Evolutionary conservation across 129 eudicot species (phyloP).

Genomic region (Flaveria robusta): DNA sequence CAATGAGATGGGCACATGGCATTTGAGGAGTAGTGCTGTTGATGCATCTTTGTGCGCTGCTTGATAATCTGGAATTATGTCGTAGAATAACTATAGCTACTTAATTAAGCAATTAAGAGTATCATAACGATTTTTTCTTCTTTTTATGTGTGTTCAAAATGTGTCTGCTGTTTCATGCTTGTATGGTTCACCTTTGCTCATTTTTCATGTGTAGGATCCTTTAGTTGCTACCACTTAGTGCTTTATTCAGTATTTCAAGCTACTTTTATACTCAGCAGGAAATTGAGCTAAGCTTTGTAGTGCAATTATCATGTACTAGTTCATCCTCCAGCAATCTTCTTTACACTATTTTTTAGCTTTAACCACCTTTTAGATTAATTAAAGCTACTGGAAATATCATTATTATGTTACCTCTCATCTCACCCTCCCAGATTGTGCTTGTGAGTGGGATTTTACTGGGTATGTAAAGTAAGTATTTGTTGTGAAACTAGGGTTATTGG

Average conservation of each 20-base stretch:
- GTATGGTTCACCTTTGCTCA: conserved; percentile 3
- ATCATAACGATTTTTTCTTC: background rate
- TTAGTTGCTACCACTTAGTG: background rate
- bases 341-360: background rate
- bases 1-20: background rate
- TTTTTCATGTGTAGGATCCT: background rate
- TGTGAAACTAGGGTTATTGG: background rate
- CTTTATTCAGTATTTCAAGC: background rate
- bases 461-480: background rate
- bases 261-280: background rate
- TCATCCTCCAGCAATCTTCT: background rate
- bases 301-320: background rate
- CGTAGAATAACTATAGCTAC: background rate
- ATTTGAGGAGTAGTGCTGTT: background rate
- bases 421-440: no score
- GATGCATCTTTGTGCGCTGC: conserved; percentile 5
- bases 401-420: background rate
- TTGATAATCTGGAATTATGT: background rate
- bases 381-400: conserved; percentile 4
- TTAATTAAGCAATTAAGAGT: background rate
- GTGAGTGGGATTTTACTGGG: no score
- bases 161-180: conserved; percentile 4
- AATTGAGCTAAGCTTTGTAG: background rate
- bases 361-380: background rate
- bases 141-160: background rate